Evolutionary conservation across 345 rosid species (phyloP).

Genomic region (Pistacia integerrima): DNA sequence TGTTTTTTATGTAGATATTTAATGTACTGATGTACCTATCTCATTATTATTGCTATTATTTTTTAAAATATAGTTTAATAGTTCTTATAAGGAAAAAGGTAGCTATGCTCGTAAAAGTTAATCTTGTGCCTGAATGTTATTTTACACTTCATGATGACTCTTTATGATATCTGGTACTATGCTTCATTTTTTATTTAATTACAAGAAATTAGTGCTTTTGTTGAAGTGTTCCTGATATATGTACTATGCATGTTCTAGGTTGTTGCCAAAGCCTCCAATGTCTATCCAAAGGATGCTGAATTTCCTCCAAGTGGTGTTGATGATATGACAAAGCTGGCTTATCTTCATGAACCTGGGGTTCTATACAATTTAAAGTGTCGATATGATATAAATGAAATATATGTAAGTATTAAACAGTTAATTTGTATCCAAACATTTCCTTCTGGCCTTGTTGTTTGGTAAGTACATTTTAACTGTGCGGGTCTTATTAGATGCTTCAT

Average conservation of each 20-base stretch:
- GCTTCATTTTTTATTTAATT: constrained; percentile 12
- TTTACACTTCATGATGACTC: background rate
- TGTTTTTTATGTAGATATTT: no score
- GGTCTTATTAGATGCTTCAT: constrained; percentile 7
- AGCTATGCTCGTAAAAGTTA: background rate
- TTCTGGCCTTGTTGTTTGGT: background rate
- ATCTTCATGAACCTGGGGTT: constrained; percentile 98
- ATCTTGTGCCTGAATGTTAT: constrained; percentile 1
- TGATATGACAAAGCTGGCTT: constrained; percentile 95
- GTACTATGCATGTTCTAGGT: constrained; percentile 45
- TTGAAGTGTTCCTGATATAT: constrained; percentile 8
- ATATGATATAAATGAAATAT: constrained; percentile 81
- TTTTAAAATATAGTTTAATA: no score
- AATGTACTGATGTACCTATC: no score
- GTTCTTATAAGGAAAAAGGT: no score
- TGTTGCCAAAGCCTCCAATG: constrained; percentile 55
- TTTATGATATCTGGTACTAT: background rate
- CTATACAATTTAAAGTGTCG: constrained; percentile 73
- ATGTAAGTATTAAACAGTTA: constrained; percentile 58
- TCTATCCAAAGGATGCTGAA: constrained; percentile 84
- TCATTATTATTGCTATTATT: no score
- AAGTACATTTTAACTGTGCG: background rate
- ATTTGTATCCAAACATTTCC: constrained; percentile 11
- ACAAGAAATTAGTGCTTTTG: constrained; percentile 9
- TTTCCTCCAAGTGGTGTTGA: constrained; percentile 88